Conservation (phyloP, 805 yeast species). For the Candida coleopterorum region DNA sequence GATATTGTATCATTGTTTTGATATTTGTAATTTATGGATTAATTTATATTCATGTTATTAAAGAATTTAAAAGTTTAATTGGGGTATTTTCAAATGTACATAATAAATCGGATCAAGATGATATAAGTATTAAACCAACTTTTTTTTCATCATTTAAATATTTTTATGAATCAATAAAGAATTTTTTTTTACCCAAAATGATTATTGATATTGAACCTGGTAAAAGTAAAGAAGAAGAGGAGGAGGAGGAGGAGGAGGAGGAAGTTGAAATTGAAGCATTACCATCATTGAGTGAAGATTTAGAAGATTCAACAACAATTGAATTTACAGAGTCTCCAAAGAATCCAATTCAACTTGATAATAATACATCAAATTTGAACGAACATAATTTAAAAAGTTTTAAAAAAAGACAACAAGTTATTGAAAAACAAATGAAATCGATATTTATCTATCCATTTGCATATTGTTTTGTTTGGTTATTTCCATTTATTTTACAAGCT, state of each 20-base stretch:
- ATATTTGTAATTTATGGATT: slow-evolving; percentile 63
- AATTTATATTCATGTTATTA: slow-evolving; percentile 67
- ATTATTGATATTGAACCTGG: slow-evolving; percentile 16
- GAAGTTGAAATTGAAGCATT: slow-evolving; percentile 14
- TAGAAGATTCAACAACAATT: slow-evolving; percentile 8
- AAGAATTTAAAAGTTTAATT: slow-evolving; percentile 54
- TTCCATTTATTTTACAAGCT: slow-evolving; percentile 67
- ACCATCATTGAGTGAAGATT: slow-evolving; percentile 7
- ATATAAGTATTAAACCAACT: slow-evolving; percentile 20
- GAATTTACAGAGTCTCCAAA: slow-evolving; percentile 5
- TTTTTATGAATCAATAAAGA: slow-evolving; percentile 20
- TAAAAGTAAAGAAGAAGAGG: slow-evolving; percentile 7
- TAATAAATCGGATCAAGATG: slow-evolving; percentile 8
- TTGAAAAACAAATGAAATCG: slow-evolving; percentile 72
- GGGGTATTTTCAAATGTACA: slow-evolving; percentile 38
- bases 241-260: slow-evolving; percentile 15
- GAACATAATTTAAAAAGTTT: slow-evolving; percentile 58
- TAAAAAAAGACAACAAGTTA: slow-evolving; percentile 56
- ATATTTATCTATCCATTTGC: slow-evolving; percentile 83
- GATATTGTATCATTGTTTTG: slow-evolving; percentile 60
- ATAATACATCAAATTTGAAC: slow-evolving; percentile 38
- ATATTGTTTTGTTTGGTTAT: slow-evolving; percentile 74
- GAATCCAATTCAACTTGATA: slow-evolving; percentile 6
- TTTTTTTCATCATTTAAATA: slow-evolving; percentile 30
- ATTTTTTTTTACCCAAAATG: slow-evolving; percentile 23